A percentile compares a stretch with the other conserved stretches of the same genome.
Evolutionary conservation across 2,329 filamentous ascomycete genomes (phyloP).

Genomic region (Exophiala lecanii-corni): DNA sequence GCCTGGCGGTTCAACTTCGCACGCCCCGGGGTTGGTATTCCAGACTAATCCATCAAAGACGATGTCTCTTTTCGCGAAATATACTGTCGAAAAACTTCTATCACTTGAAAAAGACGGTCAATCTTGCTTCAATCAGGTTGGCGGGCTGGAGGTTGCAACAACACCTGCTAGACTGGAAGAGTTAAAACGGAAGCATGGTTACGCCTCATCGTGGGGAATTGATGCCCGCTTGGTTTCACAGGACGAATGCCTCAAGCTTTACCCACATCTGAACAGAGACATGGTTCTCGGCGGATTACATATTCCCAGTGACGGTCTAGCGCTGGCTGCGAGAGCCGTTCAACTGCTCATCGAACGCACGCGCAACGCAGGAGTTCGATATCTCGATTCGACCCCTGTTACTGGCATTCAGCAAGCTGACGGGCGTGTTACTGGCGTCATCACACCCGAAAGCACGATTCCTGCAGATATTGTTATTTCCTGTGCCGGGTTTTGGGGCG

Average conservation of each 20-base stretch:
- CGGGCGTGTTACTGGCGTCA: constrained; percentile 54
- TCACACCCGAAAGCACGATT: constrained; percentile 45
- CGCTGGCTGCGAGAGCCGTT: constrained; percentile 57
- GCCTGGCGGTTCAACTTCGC: constrained; percentile 62
- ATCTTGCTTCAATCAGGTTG: constrained; percentile 57
- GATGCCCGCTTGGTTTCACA: constrained; percentile 48
- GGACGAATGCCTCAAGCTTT: constrained; percentile 50
- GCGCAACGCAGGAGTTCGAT: constrained; percentile 53
- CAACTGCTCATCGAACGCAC: constrained; percentile 58
- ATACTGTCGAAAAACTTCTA: constrained; percentile 58
- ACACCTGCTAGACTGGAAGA: constrained; percentile 56
- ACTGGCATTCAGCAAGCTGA: constrained; percentile 51
- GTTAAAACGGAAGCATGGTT: constrained; percentile 59
- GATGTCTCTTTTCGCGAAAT: constrained; percentile 56
- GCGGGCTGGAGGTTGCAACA: constrained; percentile 59
- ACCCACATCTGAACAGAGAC: constrained; percentile 52
- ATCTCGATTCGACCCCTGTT: constrained; percentile 53
- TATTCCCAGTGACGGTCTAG: constrained; percentile 58
- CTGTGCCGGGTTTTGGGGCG: constrained; percentile 63
- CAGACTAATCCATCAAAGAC: constrained; percentile 47
- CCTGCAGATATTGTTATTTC: constrained; percentile 58
- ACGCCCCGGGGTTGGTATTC: constrained; percentile 61
- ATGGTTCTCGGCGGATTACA: constrained; percentile 56
- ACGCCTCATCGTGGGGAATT: constrained; percentile 58
- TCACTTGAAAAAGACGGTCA: constrained; percentile 48